Evolutionary conservation across 2,329 filamentous ascomycete species (phyloP).

Genomic region (Xylaria sp.): DNA sequence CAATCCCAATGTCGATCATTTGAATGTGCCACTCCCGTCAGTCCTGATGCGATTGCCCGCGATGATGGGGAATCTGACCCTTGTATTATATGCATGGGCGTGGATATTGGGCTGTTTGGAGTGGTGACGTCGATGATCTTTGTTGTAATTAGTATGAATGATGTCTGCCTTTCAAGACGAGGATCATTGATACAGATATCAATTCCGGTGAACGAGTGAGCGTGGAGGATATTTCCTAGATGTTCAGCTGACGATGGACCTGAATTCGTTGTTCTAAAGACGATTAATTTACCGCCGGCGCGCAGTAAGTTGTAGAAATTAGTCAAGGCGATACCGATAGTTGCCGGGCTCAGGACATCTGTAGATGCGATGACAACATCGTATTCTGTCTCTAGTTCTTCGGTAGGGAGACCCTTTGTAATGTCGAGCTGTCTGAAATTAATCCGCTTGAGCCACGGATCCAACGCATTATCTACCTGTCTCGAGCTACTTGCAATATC

Average conservation of each 20-base stretch:
- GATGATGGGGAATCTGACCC: constrained; percentile 12
- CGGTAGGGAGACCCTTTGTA: constrained; percentile 13
- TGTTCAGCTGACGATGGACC: neutral
- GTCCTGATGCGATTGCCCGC: constrained; percentile 10
- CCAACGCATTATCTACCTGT: neutral
- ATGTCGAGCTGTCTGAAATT: constrained; percentile 14
- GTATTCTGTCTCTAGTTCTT: constrained; percentile 13
- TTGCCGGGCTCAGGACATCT: constrained; percentile 8
- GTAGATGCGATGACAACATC: constrained; percentile 17
- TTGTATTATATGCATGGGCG: constrained; percentile 1
- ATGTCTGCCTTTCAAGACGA: neutral
- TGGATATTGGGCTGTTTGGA: neutral
- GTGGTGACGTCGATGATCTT: neutral
- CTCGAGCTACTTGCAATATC: constrained; percentile 14
- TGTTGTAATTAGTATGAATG: constrained; percentile 19
- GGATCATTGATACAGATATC: constrained; percentile 3
- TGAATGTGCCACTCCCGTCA: neutral
- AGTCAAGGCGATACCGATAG: neutral
- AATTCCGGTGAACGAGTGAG: constrained; percentile 7
- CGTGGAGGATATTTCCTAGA: neutral
- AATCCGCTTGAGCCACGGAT: constrained; percentile 15
- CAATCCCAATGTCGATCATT: constrained; percentile 4
- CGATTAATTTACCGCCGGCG: constrained; percentile 18
- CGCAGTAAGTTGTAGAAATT: constrained; percentile 16
- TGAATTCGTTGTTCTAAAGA: constrained; percentile 1